phyloP scores from a whole-genome alignment of 1,139 yeast genomes.

The Suhomyces bokatorum region DNA sequence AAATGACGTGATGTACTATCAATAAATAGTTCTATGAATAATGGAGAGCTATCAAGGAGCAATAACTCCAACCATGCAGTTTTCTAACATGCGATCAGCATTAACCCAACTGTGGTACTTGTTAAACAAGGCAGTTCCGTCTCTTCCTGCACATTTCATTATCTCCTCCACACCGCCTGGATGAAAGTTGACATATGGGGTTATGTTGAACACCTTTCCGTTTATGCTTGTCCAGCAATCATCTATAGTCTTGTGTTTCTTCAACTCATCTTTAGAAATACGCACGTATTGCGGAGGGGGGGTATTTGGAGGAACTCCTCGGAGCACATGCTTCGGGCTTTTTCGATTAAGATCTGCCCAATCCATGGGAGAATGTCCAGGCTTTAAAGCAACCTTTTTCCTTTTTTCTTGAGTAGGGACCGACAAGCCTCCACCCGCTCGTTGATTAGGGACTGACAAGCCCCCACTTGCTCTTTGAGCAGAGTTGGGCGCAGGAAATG shows the following conservation, averaged over 20 bases:
- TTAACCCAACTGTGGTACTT: conserved; percentile 90
- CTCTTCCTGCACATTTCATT: conserved; percentile 79
- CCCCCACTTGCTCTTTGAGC: conserved; percentile 35
- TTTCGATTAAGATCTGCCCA: conserved; percentile 67
- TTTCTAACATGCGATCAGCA: conserved; percentile 75
- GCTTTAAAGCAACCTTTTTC: conserved; percentile 62
- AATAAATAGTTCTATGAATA: no score
- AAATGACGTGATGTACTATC: background rate
- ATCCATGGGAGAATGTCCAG: conserved; percentile 84
- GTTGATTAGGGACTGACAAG: conserved; percentile 15
- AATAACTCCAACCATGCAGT: conserved; percentile 70
- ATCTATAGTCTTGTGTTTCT: conserved; percentile 52
- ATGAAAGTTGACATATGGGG: conserved; percentile 80
- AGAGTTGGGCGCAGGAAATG: conserved; percentile 43
- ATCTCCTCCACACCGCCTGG: conserved; percentile 90
- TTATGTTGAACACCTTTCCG: conserved; percentile 81
- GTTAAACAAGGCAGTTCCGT: conserved; percentile 78
- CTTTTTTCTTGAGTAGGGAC: conserved; percentile 25
- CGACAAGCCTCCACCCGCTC: conserved; percentile 9
- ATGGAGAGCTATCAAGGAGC: background rate
- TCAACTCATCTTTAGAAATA: conserved; percentile 60
- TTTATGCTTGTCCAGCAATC: conserved; percentile 88
- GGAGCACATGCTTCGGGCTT: conserved; percentile 30
- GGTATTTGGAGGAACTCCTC: conserved; percentile 42
- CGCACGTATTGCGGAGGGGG: conserved; percentile 50